These are phyloP conservation scores for Aeschynomene evenia DNA, from an alignment of 306 rosid species.

Conservation along the genomic window DNA sequence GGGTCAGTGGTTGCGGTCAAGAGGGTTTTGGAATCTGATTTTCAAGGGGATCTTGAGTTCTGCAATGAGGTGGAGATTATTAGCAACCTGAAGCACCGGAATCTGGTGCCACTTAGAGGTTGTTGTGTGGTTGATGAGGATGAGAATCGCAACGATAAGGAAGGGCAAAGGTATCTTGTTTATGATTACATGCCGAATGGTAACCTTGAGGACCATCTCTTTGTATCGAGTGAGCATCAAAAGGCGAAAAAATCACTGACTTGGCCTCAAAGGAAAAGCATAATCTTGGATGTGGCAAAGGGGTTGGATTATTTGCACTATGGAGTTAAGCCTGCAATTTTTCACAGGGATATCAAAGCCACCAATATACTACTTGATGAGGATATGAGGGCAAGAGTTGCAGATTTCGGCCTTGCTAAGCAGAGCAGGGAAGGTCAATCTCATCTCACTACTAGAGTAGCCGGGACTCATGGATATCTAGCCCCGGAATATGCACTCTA, in stretches of 20 bases:
- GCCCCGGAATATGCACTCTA: constrained; percentile 96
- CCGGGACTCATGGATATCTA: constrained; percentile 95
- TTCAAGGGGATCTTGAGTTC: constrained; percentile 81
- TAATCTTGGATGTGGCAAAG: constrained; percentile 89
- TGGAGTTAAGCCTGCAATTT: constrained; percentile 92
- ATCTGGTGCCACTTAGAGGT: constrained; percentile 87
- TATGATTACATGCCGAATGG: constrained; percentile 98
- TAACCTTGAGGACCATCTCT: constrained; percentile 73
- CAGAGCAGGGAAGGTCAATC: constrained; percentile 95
- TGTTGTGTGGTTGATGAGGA: constrained; percentile 76
- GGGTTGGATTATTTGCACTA: constrained; percentile 89
- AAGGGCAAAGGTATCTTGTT: constrained; percentile 72
- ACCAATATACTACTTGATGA: constrained; percentile 85
- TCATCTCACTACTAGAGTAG: constrained; percentile 96
- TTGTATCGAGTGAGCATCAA: constrained; percentile 36
- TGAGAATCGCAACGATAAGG: constrained; percentile 43
- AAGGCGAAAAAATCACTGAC: constrained; percentile 51
- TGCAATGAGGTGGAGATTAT: constrained; percentile 96
- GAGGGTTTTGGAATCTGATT: constrained; percentile 74
- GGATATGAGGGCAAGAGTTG: constrained; percentile 91
- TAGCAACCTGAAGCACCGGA: constrained; percentile 85
- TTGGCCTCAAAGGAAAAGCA: constrained; percentile 88
- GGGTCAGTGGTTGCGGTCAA: constrained; percentile 85
- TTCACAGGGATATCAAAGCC: constrained; percentile 91
- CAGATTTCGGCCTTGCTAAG: constrained; percentile 92